Evolutionary conservation across 2,329 filamentous ascomycete genomes (phyloP).

Genomic region (Curvularia hawaiiensis): DNA sequence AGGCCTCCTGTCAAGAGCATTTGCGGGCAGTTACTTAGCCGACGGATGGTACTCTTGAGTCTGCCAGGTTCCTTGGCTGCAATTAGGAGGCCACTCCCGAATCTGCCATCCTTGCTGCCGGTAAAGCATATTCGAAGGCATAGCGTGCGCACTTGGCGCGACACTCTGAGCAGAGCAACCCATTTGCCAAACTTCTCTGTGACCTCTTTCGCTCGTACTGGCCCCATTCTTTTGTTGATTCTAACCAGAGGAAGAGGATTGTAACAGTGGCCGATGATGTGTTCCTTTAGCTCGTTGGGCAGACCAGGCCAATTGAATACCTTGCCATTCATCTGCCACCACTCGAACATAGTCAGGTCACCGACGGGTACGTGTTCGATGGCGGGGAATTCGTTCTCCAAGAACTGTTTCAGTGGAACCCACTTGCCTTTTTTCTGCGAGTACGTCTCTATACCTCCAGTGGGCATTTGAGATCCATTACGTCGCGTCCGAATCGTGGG

Average conservation of each 20-base stretch:
- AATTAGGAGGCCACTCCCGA: slow-evolving; percentile 17
- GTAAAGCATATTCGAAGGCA: slow-evolving; percentile 28
- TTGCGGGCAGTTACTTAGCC: slow-evolving; percentile 23
- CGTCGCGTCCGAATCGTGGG: not conserved
- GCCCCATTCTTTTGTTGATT: not conserved
- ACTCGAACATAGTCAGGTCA: slow-evolving; percentile 14
- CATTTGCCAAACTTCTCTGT: slow-evolving; percentile 23
- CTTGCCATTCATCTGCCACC: slow-evolving; percentile 33
- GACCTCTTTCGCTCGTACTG: slow-evolving; percentile 21
- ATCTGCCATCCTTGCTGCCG: slow-evolving; percentile 14
- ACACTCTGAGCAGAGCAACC: slow-evolving; percentile 25
- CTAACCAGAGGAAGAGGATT: not conserved
- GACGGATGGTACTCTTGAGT: slow-evolving; percentile 14
- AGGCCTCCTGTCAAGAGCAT: slow-evolving; percentile 19
- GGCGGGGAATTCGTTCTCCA: slow-evolving; percentile 12
- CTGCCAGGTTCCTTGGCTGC: not conserved
- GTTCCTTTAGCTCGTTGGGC: slow-evolving; percentile 36
- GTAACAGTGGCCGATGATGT: slow-evolving; percentile 29
- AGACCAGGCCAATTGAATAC: slow-evolving; percentile 32
- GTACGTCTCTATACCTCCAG: not conserved
- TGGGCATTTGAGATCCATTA: not conserved
- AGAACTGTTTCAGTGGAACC: slow-evolving; percentile 12
- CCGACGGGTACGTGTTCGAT: not conserved
- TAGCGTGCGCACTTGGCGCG: slow-evolving; percentile 30
- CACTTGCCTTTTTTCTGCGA: not conserved